Conservation (phyloP, 1,139 yeast species). For the Lodderomyces parapsilosis region DNA sequence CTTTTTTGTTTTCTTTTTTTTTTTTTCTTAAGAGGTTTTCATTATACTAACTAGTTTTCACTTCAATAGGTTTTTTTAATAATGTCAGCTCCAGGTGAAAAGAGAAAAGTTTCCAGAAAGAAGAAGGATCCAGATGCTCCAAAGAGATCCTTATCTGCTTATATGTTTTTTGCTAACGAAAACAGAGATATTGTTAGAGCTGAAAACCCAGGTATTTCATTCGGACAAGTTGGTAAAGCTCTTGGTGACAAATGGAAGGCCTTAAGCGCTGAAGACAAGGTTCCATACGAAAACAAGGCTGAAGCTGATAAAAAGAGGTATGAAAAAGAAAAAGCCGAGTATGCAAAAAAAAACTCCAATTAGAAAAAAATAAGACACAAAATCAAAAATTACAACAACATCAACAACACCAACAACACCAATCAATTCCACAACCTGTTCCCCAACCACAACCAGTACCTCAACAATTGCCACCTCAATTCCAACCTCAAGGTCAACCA, state of each 20-base stretch:
- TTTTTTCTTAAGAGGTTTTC: neutral
- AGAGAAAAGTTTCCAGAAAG: conserved; percentile 49
- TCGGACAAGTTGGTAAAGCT: conserved; percentile 88
- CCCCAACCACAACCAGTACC: conserved; percentile 4
- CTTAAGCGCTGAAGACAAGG: conserved; percentile 73
- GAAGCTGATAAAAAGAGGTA: conserved; percentile 96
- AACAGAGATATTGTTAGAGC: conserved; percentile 93
- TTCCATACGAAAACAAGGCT: conserved; percentile 89
- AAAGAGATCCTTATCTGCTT: conserved; percentile 95
- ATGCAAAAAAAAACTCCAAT: conserved; percentile 49
- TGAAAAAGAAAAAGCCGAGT: conserved; percentile 93
- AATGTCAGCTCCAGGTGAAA: conserved; percentile 32
- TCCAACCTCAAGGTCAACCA: conserved; percentile 1
- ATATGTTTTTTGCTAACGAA: conserved; percentile 98
- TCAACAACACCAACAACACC: conserved; percentile 1
- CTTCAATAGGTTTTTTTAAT: neutral
- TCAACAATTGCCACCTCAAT: conserved; percentile 1
- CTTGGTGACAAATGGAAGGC: conserved; percentile 98
- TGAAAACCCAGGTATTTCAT: conserved; percentile 91
- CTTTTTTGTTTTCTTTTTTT: neutral
- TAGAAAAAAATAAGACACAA: conserved; percentile 10
- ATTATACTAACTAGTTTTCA: neutral
- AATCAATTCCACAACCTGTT: no score
- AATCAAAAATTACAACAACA: conserved; percentile 5
- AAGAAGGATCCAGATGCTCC: conserved; percentile 96